phyloP scores from a whole-genome alignment of 2,329 filamentous ascomycete species.

The Penicillium sp. region DNA sequence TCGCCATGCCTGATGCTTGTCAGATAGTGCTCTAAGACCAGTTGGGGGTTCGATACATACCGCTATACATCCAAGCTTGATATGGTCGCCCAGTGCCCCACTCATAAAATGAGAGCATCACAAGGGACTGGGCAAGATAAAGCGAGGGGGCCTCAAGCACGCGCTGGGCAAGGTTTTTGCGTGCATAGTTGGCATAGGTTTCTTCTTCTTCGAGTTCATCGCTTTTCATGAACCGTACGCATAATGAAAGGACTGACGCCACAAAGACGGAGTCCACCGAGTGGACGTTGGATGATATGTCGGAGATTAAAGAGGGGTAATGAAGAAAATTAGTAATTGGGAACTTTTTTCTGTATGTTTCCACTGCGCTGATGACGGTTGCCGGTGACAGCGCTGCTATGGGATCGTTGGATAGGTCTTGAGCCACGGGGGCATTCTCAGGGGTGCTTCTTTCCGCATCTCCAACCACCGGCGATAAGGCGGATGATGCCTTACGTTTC shows the following conservation, averaged over 20 bases:
- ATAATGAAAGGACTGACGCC: conserved; percentile 36
- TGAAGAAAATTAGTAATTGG: conserved; percentile 40
- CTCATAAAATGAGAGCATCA: conserved; percentile 40
- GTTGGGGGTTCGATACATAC: conserved; percentile 17
- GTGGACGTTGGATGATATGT: conserved; percentile 31
- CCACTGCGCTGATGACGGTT: conserved; percentile 36
- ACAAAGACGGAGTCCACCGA: conserved; percentile 38
- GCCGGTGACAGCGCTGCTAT: conserved; percentile 27
- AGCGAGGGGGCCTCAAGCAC: conserved; percentile 38
- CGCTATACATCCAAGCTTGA: conserved; percentile 43
- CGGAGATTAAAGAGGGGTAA: conserved; percentile 38
- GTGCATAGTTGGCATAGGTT: conserved; percentile 36
- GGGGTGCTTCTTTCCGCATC: conserved; percentile 4
- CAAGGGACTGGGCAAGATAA: conserved; percentile 37
- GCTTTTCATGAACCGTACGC: conserved; percentile 34
- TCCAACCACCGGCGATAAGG: not conserved
- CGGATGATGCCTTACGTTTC: conserved; percentile 18
- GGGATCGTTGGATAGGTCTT: conserved; percentile 15
- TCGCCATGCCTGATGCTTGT: conserved; percentile 35
- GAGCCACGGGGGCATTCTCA: conserved; percentile 3
- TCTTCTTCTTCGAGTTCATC: conserved; percentile 29
- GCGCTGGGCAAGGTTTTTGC: conserved; percentile 31
- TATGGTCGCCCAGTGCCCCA: conserved; percentile 39
- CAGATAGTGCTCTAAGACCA: not conserved
- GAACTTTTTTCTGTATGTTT: conserved; percentile 40